Percentiles rank a stretch among this genome's conserved stretches.
phyloP scores from a whole-genome alignment of 2,329 filamentous ascomycete species.

The Exserohilum turcica region DNA sequence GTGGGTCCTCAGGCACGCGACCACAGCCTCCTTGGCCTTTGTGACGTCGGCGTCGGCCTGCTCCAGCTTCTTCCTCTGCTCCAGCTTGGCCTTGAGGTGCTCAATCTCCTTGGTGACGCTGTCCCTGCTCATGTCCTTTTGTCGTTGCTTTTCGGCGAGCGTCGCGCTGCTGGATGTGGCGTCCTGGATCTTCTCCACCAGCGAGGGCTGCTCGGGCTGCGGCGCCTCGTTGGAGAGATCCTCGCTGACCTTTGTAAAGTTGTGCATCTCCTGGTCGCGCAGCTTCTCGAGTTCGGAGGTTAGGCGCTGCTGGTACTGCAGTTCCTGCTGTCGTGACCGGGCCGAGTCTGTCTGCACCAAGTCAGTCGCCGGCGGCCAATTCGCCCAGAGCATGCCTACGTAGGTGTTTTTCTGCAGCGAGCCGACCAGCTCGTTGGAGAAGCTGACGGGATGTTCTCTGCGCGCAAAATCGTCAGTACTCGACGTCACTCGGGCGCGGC shows the following conservation, averaged over 20 bases:
- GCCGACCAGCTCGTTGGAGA: conserved; percentile 83
- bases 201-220: conserved; percentile 38
- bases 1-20: conserved; percentile 80
- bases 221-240: conserved; percentile 59
- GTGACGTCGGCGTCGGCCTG: conserved; percentile 73
- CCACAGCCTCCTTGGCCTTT: conserved; percentile 74
- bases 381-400: conserved; percentile 57
- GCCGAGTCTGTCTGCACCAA: conserved; percentile 78
- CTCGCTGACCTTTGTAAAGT: conserved; percentile 71
- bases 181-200: conserved; percentile 46
- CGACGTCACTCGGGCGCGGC: conserved; percentile 6
- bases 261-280: conserved; percentile 69
- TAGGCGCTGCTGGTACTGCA: conserved; percentile 86
- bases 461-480: conserved; percentile 43
- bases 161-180: conserved; percentile 43
- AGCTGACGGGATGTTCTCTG: conserved; percentile 67
- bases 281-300: conserved; percentile 82
- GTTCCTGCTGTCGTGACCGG: conserved; percentile 80
- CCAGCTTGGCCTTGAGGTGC: conserved; percentile 57
- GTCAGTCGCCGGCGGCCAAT: not conserved
- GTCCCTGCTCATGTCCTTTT: conserved; percentile 56
- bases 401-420: conserved; percentile 83
- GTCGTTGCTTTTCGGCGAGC: conserved; percentile 49
- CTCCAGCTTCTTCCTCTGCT: conserved; percentile 61
- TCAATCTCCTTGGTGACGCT: conserved; percentile 64